Base-by-base conservation (phyloP, 2,329 filamentous ascomycete genomes). In the Akanthomyces uredinophilus region DNA sequence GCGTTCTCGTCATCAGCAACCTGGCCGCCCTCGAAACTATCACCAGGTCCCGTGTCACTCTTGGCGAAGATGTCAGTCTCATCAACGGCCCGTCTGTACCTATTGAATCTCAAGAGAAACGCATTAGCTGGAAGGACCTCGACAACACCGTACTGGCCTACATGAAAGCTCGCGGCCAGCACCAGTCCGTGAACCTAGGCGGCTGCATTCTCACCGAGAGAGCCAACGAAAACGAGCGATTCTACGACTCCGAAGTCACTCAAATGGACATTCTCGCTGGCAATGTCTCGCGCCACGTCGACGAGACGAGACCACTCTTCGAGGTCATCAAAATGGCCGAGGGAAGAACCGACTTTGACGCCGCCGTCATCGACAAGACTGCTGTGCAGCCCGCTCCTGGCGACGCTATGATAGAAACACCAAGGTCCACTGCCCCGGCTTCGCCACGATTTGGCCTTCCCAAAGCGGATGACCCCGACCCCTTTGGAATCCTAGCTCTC, bases 1-100 rank as follows among this genome's bases (percentile, higher is more conserved):
- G 93, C 70, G 90, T 98, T 16, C 83, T 97, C 10, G 90, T 97
- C 41, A 93, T 97, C 71, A 97, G 96, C 77, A 92, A 90, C 50
- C 86, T 90, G 51, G 84, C 91, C 62, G 92, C 92, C 7, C 79
- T 98, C 52, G 90, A 96, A 67, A 86, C 90, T 1, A 96, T 97
- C 71, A 92, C 90, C 41, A 88, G 87, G 63, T 79, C 94, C 4
- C 85, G 89, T 59, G 87, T 92, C 61, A 95, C 90, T 0, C 78
- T 98, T 2, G 93, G 93, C 6, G 87, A 89, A 51, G 92, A 96
- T 72, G 83, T 96, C 58, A 88, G 85, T 65, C 85, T 92, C 29
- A 85, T 87, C 7, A 86, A 88, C 8, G 93, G 93, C 1, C 93
- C 93, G 0, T 83, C 95, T 4, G 86, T 82, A 27, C 71, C 79